phyloP scores from a whole-genome alignment of 495 filamentous ascomycete species.

The Entonaema liquescens region DNA sequence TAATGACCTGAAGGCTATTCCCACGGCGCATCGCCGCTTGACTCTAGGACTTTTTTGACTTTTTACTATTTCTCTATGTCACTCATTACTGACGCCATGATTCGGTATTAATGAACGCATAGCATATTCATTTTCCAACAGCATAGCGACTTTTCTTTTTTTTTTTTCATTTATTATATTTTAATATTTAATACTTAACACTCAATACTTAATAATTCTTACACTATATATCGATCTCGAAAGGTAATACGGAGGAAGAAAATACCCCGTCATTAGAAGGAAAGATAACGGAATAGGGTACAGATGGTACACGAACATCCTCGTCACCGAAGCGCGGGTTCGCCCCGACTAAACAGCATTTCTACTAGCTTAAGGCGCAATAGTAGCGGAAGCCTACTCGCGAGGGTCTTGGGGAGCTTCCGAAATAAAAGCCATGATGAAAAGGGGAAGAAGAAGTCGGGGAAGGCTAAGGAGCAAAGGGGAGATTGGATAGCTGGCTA shows the following conservation, averaged over 20 bases:
- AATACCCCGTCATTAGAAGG: neutral
- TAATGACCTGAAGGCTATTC: constrained; percentile 18
- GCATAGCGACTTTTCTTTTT: constrained; percentile 10
- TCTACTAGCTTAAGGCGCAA: neutral
- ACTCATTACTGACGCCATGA: constrained; percentile 24
- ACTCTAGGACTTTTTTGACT: constrained; percentile 27
- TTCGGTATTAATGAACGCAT: constrained; percentile 22
- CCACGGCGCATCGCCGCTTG: neutral
- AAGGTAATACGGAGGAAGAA: neutral
- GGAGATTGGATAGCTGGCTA: constrained; percentile 28
- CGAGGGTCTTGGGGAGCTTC: constrained; percentile 34
- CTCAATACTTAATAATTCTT: constrained; percentile 1
- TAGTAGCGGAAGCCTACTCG: constrained; percentile 14
- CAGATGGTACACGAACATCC: constrained; percentile 27
- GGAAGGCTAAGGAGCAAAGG: no score
- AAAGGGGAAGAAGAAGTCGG: neutral
- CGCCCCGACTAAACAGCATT: neutral
- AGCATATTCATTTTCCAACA: constrained; percentile 7
- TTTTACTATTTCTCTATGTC: constrained; percentile 18
- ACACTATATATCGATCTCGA: neutral
- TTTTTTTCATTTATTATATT: neutral
- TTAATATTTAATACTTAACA: constrained; percentile 9
- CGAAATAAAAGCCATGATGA: constrained; percentile 19
- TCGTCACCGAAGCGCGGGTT: neutral
- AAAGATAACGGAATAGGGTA: neutral